Evolutionary conservation across 169 alveolate species (phyloP), one percentile per base, ranked within the genome.

Genomic region (Plasmodium inui): DNA sequence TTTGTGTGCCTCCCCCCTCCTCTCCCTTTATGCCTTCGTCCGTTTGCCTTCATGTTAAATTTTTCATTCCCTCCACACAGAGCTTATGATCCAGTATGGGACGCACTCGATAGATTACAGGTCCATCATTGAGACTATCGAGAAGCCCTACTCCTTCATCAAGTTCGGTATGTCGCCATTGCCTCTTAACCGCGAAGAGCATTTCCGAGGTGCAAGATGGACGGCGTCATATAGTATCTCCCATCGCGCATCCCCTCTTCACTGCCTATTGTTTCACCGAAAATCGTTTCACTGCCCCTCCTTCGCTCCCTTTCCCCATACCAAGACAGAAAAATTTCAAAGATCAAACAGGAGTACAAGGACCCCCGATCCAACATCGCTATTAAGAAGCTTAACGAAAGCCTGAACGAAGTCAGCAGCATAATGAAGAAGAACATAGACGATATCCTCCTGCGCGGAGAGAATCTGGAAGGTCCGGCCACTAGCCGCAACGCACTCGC

Each of bases 401-500:
- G 97, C 84, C 92, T 96, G 30, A 96, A 85, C 82, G 97, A 96
- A 90, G 97, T 96, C 67, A 96, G 97, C 41, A 84, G 92, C 67
- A 96, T 96, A 28, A 96, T 96, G 97, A 95, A 84, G 70, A 95
- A 94, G 61, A 96, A 96, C 80, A 96, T 96, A 67, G 97, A 95
- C 72, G 97, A 96, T 28, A 96, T 96, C 28, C 73, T 96, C 30
- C 71, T 92, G 71, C 93, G 97, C 9, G 97, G 97, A 7, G 97
- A 96, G 76, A 96, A 95, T 92, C 80, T 96, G 37, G 97, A 96
- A 92, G 97, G 97, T 96, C 67, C 46, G 95, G 4, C 4, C 5
- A 67, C 37, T 67, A 17, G 2, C 9, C 76, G 4, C n/a, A 67
- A 39, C 37, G n/a, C 61, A 50, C 1, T 50, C 6, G 14, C 37